These are phyloP conservation scores for Aspergillus bridgeri DNA, from an alignment of 495 filamentous ascomycete species.

Conservation along the genomic window DNA sequence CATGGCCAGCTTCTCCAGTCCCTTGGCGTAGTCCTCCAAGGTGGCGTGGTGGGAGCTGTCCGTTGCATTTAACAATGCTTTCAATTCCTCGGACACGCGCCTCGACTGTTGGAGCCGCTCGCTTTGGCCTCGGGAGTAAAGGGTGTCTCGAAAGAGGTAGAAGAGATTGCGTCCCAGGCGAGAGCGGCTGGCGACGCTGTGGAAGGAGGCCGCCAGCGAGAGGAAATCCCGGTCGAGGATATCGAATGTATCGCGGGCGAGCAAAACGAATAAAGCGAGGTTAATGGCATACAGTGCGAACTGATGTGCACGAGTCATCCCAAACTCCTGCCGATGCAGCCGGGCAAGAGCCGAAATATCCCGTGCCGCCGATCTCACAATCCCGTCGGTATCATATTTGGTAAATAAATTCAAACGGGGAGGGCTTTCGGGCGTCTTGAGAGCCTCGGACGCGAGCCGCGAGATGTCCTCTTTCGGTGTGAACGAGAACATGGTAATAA, in stretches of 20 bases:
- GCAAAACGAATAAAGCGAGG: slow-evolving; percentile 40
- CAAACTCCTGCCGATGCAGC: slow-evolving; percentile 36
- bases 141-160: slow-evolving; percentile 39
- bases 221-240: slow-evolving; percentile 40
- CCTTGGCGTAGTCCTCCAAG: slow-evolving; percentile 33
- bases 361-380: slow-evolving; percentile 29
- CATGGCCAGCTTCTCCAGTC: slow-evolving; percentile 37
- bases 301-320: slow-evolving; percentile 39
- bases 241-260: slow-evolving; percentile 34
- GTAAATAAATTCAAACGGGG: slow-evolving; percentile 20
- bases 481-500: slow-evolving; percentile 40
- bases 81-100: slow-evolving; percentile 32
- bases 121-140: slow-evolving; percentile 32
- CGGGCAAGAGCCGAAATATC: slow-evolving; percentile 33
- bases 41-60: not conserved
- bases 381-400: slow-evolving; percentile 24
- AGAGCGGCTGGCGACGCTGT: slow-evolving; percentile 38
- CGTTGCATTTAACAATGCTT: slow-evolving; percentile 33
- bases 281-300: slow-evolving; percentile 47
- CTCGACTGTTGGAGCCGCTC: slow-evolving; percentile 23
- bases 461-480: slow-evolving; percentile 20
- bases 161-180: slow-evolving; percentile 38
- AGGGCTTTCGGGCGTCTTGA: slow-evolving; percentile 35
- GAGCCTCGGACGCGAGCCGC: slow-evolving; percentile 16
- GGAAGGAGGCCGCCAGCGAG: slow-evolving; percentile 34